Evolutionary conservation across 805 yeast genomes (phyloP), one percentile per base, ranked within the genome.

Genomic region (Cyberlindnera maritima): DNA sequence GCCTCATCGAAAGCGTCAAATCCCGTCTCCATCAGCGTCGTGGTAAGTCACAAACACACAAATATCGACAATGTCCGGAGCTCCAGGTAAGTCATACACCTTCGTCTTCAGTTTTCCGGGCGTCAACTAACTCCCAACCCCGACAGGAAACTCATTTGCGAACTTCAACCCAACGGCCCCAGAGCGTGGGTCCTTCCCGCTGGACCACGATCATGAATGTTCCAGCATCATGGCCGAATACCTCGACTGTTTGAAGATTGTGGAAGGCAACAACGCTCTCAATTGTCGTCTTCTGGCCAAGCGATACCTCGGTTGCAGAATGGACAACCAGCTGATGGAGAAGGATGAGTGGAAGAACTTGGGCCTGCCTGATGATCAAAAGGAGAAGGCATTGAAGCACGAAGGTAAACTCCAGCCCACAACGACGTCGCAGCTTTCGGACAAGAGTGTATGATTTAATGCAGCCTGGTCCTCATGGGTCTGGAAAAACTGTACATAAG

Each of bases 131-230:
- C 9, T 3, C 12, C 19, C 17, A 33, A 33, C 20, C 35, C n/a
- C n/a, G n/a, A 19, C 4, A 51, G 81, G 81, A 29, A 73, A 72
- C 48, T 61, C 76, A 14, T 56, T 74, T 40, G 63, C 67, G 36
- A 68, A 74, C 36, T 75, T 85, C 72, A 72, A 80, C 13, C 96
- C 97, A 10, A 85, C 92, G 0, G 96, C 99, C 19, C 99, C 99
- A 2, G 96, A 92, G 55, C 72, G 97, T 55, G 99, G 99, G 0
- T 88, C 98, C 0, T 92, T 92, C 66, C 99, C 98, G 0, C 70
- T 92, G 38, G 99, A 92, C 61, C 99, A 92, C 61, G 83, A 79
- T 49, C 77, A 77, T 8, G 98, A 94, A 54, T 92, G 98, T 62
- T 79, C 81, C 19, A 72, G 73, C 19, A 77, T 80, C 48, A 94